Evolutionary conservation across 805 yeast genomes (phyloP).

Genomic region (Diddensiella transvaalensis): DNA sequence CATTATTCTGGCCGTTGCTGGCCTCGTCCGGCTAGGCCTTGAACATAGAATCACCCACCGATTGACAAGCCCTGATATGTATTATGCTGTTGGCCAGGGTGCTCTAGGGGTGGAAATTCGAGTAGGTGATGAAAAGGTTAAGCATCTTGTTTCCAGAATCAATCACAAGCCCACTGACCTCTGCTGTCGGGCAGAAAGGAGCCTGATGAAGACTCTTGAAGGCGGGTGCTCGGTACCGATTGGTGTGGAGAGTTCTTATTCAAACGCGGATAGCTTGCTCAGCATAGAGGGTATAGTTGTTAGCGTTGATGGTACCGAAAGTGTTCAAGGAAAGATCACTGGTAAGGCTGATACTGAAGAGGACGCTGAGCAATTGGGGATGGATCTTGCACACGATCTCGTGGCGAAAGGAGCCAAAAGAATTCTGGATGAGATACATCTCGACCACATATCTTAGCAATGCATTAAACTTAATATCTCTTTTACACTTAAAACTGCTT

Average conservation of each 20-base stretch:
- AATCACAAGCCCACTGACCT: conserved; percentile 63
- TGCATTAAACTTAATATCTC: too few relatives aligned
- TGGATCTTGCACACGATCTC: conserved; percentile 60
- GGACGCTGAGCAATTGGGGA: conserved; percentile 73
- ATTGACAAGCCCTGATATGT: conserved; percentile 75
- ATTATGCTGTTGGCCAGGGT: conserved; percentile 98
- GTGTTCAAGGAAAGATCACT: conserved; percentile 54
- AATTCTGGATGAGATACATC: conserved; percentile 74
- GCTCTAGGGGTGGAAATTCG: conserved; percentile 92
- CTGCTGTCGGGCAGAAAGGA: conserved; percentile 84
- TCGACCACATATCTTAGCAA: conserved; percentile 20
- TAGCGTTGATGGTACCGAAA: conserved; percentile 73
- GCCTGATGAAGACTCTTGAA: conserved; percentile 81
- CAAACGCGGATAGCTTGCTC: conserved; percentile 45
- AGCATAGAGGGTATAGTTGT: conserved; percentile 70
- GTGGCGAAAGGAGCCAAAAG: conserved; percentile 74
- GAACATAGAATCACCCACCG: conserved; percentile 70
- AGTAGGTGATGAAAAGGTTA: conserved; percentile 57
- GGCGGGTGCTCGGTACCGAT: conserved; percentile 99
- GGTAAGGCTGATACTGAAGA: conserved; percentile 40
- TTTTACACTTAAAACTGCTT: too few relatives aligned
- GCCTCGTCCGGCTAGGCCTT: conserved; percentile 69
- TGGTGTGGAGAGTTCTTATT: conserved; percentile 70
- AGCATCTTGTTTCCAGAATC: conserved; percentile 55
- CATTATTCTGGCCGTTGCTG: conserved; percentile 88